These are phyloP conservation scores for Pestalotiopsis sp. DNA, from an alignment of 2,329 filamentous ascomycete genomes.

Conservation along the genomic window DNA sequence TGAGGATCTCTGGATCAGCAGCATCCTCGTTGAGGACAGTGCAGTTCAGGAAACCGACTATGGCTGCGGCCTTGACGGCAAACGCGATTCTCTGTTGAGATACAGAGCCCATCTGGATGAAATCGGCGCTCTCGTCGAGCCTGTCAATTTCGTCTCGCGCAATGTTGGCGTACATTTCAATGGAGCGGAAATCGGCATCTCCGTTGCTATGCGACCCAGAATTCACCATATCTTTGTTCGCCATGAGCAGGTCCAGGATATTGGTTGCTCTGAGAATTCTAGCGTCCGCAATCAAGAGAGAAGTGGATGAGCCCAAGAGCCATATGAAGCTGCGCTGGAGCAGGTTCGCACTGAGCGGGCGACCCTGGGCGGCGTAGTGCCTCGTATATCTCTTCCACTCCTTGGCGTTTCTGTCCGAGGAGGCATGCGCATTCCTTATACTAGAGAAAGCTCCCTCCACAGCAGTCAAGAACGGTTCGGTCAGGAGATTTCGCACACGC, in stretches of 20 bases:
- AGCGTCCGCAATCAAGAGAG: conserved; percentile 68
- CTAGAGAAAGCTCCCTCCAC: conserved; percentile 90
- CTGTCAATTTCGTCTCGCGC: conserved; percentile 83
- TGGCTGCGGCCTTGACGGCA: conserved; percentile 79
- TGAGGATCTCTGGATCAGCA: conserved; percentile 76
- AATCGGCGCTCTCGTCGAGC: conserved; percentile 88
- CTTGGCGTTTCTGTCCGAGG: conserved; percentile 65
- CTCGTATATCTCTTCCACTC: conserved; percentile 89
- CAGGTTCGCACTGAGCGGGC: conserved; percentile 88
- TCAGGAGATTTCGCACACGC: conserved; percentile 72
- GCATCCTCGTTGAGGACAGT: conserved; percentile 79
- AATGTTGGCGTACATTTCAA: conserved; percentile 70
- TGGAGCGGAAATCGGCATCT: conserved; percentile 56
- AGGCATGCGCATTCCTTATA: conserved; percentile 75
- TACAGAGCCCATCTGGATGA: conserved; percentile 80
- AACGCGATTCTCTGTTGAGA: conserved; percentile 88
- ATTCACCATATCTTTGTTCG: conserved; percentile 51
- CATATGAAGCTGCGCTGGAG: conserved; percentile 87
- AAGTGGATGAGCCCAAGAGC: conserved; percentile 78
- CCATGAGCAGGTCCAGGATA: conserved; percentile 75
- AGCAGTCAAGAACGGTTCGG: conserved; percentile 81
- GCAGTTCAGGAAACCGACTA: conserved; percentile 86
- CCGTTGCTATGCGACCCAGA: conserved; percentile 41
- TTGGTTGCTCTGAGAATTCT: conserved; percentile 62
- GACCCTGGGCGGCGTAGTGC: conserved; percentile 77